A percentile compares a stretch with the other conserved stretches of the same genome.
Evolutionary conservation across 257 asterid genomes (phyloP).

Genomic region (Solanum acaule): DNA sequence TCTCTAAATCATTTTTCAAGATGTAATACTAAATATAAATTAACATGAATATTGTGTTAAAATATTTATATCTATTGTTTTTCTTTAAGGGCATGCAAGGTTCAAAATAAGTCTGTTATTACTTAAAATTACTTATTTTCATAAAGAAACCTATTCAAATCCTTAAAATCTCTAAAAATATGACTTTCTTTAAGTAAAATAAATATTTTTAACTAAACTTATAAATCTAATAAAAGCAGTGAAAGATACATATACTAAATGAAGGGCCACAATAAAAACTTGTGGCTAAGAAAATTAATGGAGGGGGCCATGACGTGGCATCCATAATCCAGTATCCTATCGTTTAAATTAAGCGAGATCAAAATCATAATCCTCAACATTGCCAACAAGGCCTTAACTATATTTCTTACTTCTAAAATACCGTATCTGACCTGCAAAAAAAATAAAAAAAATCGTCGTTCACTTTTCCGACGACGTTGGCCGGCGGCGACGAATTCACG

Average conservation of each 20-base stretch:
- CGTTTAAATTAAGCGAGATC: constrained; percentile 26
- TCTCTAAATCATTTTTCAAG: too few species aligned
- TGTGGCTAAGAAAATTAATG: constrained; percentile 57
- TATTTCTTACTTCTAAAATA: not conserved
- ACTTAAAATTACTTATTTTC: not conserved
- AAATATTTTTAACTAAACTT: not conserved
- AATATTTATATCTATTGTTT: too few species aligned
- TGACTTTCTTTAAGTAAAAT: not conserved
- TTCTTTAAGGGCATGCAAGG: not conserved
- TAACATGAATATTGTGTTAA: too few species aligned
- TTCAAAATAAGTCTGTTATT: not conserved
- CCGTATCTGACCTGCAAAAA: not conserved
- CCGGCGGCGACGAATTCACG: not conserved
- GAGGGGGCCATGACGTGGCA: constrained; percentile 43
- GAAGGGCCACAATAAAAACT: constrained; percentile 38
- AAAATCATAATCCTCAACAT: constrained; percentile 18
- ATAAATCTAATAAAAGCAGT: not conserved
- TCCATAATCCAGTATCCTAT: constrained; percentile 23
- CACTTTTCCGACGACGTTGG: not conserved
- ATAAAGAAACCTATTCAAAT: not conserved
- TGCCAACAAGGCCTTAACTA: constrained; percentile 43
- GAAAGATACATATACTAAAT: not conserved
- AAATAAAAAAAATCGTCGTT: not conserved
- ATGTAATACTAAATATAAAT: too few species aligned
- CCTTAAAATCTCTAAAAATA: not conserved